Base-by-base conservation (phyloP, 345 rosid genomes). In the Aurinia saxatilis region DNA sequence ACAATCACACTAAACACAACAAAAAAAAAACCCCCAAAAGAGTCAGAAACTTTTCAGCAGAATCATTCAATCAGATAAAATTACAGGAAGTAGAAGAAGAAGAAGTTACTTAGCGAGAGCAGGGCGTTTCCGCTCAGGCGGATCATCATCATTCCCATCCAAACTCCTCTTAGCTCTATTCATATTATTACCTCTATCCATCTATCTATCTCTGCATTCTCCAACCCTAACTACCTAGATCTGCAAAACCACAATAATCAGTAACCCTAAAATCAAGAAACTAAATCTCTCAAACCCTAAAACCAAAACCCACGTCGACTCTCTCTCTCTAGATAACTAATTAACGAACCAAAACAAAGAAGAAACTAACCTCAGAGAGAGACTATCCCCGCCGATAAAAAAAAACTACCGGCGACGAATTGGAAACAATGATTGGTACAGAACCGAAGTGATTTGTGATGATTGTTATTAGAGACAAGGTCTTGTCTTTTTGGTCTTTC, bases 1-100 rank as follows among this genome's bases (percentile, higher is more conserved):
- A 93, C 97, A 60, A 93, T 87, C 23, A 90, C 96, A 53, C 99
- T 93, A 46, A n/a, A 76, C 82, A 72, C 55, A 64, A 18, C 17
- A 14, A 11, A 17, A 49, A 11, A 17, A 49, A 15, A 52, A 19
- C 2, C 31, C n/a, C n/a, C 60, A 30, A 17, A 8, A 60, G 60
- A 45, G 52, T 47, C 31, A 60, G 72, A 59, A 60, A 53, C 58
- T 66, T 63, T 40, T 41, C 49, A 36, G 27, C 29, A 21, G 17
- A 37, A 37, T 4, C 15, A 49, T 21, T 4, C 31, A 17, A 15
- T 34, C 34, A 6, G 11, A 15, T 1, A 30, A 46, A 21, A 21
- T n/a, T n/a, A 40, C 23, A 3, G 12, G 1, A 12, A 0, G 10
- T n/a, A 0, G 10, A 18, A 25, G 46, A 5, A 48, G 6, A 36